Conservation (phyloP, 371 early-diverging fungal species). For the Mucor indicus region DNA sequence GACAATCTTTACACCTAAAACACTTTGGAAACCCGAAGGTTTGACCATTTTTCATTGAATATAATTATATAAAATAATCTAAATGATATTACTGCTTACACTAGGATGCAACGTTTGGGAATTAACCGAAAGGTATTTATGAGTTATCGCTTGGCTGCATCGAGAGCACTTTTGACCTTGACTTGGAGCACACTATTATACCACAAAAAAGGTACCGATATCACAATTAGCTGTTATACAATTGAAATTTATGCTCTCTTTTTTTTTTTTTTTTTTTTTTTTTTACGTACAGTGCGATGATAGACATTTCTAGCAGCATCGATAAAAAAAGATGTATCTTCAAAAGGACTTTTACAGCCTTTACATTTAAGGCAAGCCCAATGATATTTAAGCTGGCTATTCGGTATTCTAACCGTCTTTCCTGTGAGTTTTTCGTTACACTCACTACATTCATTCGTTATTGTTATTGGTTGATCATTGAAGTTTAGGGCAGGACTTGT, state of each 20-base stretch:
- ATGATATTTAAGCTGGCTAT: conserved; percentile 28
- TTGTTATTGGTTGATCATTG: neutral
- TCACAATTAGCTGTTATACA: neutral
- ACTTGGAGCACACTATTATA: conserved; percentile 15
- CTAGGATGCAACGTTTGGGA: conserved; percentile 20
- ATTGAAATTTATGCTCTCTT: neutral
- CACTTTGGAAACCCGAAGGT: conserved; percentile 20
- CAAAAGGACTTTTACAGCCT: conserved; percentile 26
- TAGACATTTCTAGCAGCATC: conserved; percentile 22
- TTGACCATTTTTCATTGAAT: neutral
- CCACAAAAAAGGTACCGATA: neutral
- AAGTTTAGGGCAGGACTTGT: neutral
- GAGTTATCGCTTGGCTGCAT: conserved; percentile 21
- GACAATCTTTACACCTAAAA: conserved; percentile 36
- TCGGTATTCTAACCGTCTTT: conserved; percentile 31
- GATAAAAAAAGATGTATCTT: conserved; percentile 28
- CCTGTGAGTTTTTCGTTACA: conserved; percentile 29
- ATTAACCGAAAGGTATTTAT: conserved; percentile 23
- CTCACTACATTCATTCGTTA: conserved; percentile 15
- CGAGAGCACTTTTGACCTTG: conserved; percentile 10
- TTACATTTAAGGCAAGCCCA: conserved; percentile 37
- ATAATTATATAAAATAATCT: neutral
- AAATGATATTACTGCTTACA: conserved; percentile 10
- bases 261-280: neutral
- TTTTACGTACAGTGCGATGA: conserved; percentile 31